Percentiles rank a stretch among this genome's conserved stretches.
These are phyloP conservation scores for Malassezia sympodialis DNA, from an alignment of 1,284 basidiomycete genomes.

Conservation along the genomic window DNA sequence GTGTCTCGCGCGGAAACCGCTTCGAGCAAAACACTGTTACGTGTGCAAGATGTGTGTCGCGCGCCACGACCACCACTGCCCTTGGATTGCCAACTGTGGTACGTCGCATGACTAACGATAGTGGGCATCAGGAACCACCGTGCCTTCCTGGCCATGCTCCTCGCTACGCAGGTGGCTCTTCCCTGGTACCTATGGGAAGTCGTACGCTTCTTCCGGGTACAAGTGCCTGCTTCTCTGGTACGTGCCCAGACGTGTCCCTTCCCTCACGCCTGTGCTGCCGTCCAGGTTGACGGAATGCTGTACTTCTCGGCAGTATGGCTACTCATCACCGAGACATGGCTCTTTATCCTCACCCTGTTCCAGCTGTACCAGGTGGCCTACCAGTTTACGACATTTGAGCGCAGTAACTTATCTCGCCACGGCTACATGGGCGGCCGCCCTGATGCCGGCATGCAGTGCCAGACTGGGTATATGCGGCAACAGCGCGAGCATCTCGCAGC, in stretches of 20 bases:
- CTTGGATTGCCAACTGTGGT: constrained; percentile 95
- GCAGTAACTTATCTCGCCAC: constrained; percentile 83
- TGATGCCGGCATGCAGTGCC: constrained; percentile 10
- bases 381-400: constrained; percentile 94
- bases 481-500: constrained; percentile 4
- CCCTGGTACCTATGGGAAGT: constrained; percentile 69
- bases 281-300: constrained; percentile 65
- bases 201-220: constrained; percentile 53
- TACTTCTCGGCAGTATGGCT: constrained; percentile 72
- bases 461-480: constrained; percentile 13
- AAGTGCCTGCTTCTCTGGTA: constrained; percentile 11
- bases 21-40: constrained; percentile 90
- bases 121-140: constrained; percentile 88
- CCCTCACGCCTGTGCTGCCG: constrained; percentile 48
- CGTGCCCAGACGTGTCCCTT: background rate
- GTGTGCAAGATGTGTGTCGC: constrained; percentile 81
- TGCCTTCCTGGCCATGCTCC: constrained; percentile 82
- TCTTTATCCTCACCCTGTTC: constrained; percentile 67
- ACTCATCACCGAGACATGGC: constrained; percentile 86
- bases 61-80: constrained; percentile 61
- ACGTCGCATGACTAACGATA: background rate
- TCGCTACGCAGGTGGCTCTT: constrained; percentile 71
- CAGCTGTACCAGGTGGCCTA: constrained; percentile 84
- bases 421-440: constrained; percentile 76
- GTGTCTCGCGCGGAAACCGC: constrained; percentile 84